Evolutionary conservation across 2,329 filamentous ascomycete species (phyloP).

Genomic region (Zymoseptoria pseudotritici): DNA sequence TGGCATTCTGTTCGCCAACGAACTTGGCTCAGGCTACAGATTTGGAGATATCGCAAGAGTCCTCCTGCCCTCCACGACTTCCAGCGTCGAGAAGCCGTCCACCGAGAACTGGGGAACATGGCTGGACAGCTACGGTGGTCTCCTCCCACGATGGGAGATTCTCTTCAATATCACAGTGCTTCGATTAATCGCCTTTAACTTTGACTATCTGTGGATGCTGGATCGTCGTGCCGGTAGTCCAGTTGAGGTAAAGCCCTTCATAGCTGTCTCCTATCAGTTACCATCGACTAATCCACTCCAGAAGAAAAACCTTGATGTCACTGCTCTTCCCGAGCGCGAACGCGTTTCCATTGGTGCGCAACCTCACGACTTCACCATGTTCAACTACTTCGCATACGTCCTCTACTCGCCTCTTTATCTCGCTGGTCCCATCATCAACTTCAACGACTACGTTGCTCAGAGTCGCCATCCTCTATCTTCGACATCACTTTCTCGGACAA

Average conservation of each 20-base stretch:
- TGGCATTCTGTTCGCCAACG: conserved; percentile 78
- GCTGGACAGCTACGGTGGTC: conserved; percentile 71
- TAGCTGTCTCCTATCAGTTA: background rate
- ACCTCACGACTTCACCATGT: conserved; percentile 63
- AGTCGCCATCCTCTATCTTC: conserved; percentile 64
- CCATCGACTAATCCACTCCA: conserved; percentile 59
- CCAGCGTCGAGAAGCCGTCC: conserved; percentile 30
- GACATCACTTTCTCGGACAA: conserved; percentile 59
- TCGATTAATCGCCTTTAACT: conserved; percentile 88
- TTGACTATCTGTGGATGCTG: conserved; percentile 92
- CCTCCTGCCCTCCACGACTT: conserved; percentile 38
- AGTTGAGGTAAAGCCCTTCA: conserved; percentile 62
- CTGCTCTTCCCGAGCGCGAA: conserved; percentile 80
- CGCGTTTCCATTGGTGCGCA: conserved; percentile 70
- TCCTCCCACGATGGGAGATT: conserved; percentile 92
- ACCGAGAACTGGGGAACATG: conserved; percentile 54
- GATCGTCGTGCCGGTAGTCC: conserved; percentile 57
- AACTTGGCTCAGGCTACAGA: conserved; percentile 70
- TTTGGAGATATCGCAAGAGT: conserved; percentile 56
- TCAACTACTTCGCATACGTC: conserved; percentile 81
- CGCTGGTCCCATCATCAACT: conserved; percentile 86
- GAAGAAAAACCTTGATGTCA: conserved; percentile 94
- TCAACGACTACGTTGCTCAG: conserved; percentile 96
- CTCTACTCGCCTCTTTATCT: conserved; percentile 92
- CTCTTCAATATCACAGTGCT: conserved; percentile 94